Base-by-base conservation (phyloP, 140 eudicot genomes). In the Anethum foeniculum region DNA sequence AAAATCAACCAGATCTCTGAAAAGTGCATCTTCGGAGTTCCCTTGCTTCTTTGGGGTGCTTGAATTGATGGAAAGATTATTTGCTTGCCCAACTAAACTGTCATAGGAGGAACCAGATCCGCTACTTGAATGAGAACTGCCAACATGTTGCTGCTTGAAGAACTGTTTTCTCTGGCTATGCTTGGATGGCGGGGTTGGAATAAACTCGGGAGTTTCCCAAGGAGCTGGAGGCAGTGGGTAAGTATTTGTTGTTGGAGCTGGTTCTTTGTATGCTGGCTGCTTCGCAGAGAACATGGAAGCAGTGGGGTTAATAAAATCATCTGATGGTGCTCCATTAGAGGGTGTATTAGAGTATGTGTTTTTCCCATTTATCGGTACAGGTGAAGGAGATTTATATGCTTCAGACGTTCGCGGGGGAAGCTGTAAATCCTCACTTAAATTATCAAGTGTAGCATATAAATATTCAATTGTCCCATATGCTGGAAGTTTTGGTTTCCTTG, bases 1-100 rank as follows among this genome's bases (percentile, higher is more conserved):
- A 78, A 94, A 94, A 86, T 94, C 97, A 73, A 94, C 84, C 77
- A 94, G 87, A 86, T 94, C 98, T 71, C 90, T 90, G 81, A 94
- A 94, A 81, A 94, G 85, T 15, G 89, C 96, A 74, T 93, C 98
- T 64, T 91, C 93, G 1, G 91, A 85, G 56, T 90, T 92, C 36
- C 86, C 97, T 69, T 88, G 84, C 85, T 90, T 90, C 36, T 82
- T 78, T 2, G 91, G 82, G 71, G 81, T 82, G 36, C 97, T 79
- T 1, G 96, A 71, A 47, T 88, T 91, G 46, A 91, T 76, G 10
- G 97, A 90, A 23, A 94, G 90, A 74, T 86, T 91, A 86, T 86
- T 90, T 41, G 98, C 85, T 78, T 83, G 90, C 77, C 93, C 97
- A 46, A 88, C 97, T 84, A 93, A 86, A 65, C 92, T 79, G 48